Percentiles rank a stretch among this genome's conserved stretches.
Conservation (phyloP, 2,329 filamentous ascomycete genomes). For the Ceratocystis destructans region DNA sequence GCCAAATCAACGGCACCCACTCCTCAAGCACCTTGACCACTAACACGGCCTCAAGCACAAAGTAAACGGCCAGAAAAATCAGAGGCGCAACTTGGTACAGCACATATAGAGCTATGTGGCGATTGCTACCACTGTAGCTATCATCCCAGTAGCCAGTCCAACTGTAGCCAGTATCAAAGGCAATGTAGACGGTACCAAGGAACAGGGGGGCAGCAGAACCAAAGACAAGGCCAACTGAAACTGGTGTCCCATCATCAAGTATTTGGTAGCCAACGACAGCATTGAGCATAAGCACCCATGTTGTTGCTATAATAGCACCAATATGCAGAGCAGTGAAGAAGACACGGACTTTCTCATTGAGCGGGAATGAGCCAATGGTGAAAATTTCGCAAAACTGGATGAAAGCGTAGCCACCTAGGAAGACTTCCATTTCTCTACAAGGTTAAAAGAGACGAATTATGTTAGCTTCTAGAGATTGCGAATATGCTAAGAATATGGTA, state of each 20-base stretch:
- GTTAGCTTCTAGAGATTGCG: conserved; percentile 14
- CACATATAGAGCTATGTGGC: conserved; percentile 78
- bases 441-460: background rate
- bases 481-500: background rate
- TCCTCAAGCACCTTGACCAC: conserved; percentile 81
- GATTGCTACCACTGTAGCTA: conserved; percentile 47
- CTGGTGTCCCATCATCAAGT: conserved; percentile 77
- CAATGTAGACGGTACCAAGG: conserved; percentile 87
- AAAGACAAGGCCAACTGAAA: conserved; percentile 65
- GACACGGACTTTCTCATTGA: conserved; percentile 54
- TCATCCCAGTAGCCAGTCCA: conserved; percentile 69
- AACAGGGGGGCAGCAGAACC: conserved; percentile 60
- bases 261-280: conserved; percentile 86
- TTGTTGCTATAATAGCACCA: conserved; percentile 72
- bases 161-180: conserved; percentile 76
- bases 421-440: conserved; percentile 85
- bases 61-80: conserved; percentile 78
- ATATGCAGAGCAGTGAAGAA: conserved; percentile 84
- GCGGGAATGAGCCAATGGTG: conserved; percentile 76
- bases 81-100: conserved; percentile 84
- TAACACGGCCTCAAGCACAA: conserved; percentile 66
- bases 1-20: conserved; percentile 81
- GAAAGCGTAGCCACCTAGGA: conserved; percentile 72
- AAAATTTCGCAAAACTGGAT: conserved; percentile 95
- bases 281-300: conserved; percentile 86